Evolutionary conservation across 768 basidiomycete genomes (phyloP).

Genomic region (Suillus decipiens): DNA sequence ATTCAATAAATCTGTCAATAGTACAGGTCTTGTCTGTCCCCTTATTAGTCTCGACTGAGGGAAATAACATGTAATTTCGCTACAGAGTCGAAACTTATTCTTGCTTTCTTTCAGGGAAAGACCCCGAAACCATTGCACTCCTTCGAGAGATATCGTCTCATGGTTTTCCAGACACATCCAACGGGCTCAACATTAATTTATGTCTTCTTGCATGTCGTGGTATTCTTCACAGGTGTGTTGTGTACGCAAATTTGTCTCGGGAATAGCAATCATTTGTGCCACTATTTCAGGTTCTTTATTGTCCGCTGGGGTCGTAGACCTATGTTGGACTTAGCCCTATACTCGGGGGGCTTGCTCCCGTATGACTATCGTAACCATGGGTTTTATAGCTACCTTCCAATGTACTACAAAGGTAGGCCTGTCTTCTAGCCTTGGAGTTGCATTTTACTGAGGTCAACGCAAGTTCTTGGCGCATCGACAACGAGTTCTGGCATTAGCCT

Average conservation of each 20-base stretch:
- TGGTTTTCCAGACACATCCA: slow-evolving; percentile 36
- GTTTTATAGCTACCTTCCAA: slow-evolving; percentile 35
- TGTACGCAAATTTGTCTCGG: neutral
- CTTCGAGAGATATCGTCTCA: slow-evolving; percentile 19
- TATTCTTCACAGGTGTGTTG: slow-evolving; percentile 35
- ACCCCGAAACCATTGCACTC: slow-evolving; percentile 36
- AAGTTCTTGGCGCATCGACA: slow-evolving; percentile 40
- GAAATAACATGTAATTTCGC: slow-evolving; percentile 30
- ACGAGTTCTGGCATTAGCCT: slow-evolving; percentile 35
- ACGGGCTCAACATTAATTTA: slow-evolving; percentile 34
- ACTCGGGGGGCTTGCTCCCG: too few relatives aligned
- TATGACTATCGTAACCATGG: slow-evolving; percentile 20
- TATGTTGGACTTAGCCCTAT: too few relatives aligned
- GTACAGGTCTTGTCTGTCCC: slow-evolving; percentile 39
- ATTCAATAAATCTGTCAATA: too few relatives aligned
- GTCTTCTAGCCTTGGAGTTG: neutral
- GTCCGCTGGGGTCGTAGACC: too few relatives aligned
- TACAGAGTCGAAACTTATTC: slow-evolving; percentile 7
- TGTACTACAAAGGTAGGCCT: slow-evolving; percentile 39
- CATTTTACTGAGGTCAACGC: slow-evolving; percentile 4
- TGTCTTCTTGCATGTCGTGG: slow-evolving; percentile 35
- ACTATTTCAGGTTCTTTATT: slow-evolving; percentile 20
- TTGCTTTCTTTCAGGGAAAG: slow-evolving; percentile 24
- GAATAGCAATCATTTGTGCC: neutral
- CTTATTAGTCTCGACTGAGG: slow-evolving; percentile 40